phyloP scores from a whole-genome alignment of 2,329 filamentous ascomycete genomes.

The Iodosphaeria phyllophila region DNA sequence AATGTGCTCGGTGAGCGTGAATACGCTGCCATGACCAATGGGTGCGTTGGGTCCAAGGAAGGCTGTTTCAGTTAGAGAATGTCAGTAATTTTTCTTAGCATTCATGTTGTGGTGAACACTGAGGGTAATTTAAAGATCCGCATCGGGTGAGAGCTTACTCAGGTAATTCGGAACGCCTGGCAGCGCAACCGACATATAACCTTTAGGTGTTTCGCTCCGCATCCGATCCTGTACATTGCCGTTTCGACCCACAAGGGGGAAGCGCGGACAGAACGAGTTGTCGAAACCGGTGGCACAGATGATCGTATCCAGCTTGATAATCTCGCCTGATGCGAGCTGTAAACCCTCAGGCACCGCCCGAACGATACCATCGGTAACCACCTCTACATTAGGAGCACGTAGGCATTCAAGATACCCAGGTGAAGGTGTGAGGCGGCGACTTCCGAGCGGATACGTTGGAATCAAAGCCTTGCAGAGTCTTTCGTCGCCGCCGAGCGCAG shows the following conservation, averaged over 20 bases:
- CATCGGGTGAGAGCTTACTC: constrained; percentile 19
- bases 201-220: constrained; percentile 21
- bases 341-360: constrained; percentile 27
- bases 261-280: constrained; percentile 30
- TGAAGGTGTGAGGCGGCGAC: constrained; percentile 29
- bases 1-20: constrained; percentile 31
- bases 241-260: constrained; percentile 27
- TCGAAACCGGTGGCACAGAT: constrained; percentile 41
- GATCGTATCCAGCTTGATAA: constrained; percentile 33
- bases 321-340: constrained; percentile 24
- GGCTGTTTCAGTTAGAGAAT: constrained; percentile 15
- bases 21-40: constrained; percentile 29
- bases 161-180: constrained; percentile 35
- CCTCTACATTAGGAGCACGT: constrained; percentile 24
- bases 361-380: constrained; percentile 25
- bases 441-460: constrained; percentile 28
- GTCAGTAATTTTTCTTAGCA: constrained; percentile 1
- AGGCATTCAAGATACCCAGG: constrained; percentile 28
- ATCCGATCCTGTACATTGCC: constrained; percentile 32
- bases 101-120: too few relatives aligned
- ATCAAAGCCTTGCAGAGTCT: constrained; percentile 30
- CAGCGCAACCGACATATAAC: constrained; percentile 35
- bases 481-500: constrained; percentile 26
- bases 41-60: constrained; percentile 33
- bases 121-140: background rate